Percentiles rank a stretch among this genome's conserved stretches.
Evolutionary conservation across 2,329 filamentous ascomycete species (phyloP).

Genomic region (Stromatinia cepivora): DNA sequence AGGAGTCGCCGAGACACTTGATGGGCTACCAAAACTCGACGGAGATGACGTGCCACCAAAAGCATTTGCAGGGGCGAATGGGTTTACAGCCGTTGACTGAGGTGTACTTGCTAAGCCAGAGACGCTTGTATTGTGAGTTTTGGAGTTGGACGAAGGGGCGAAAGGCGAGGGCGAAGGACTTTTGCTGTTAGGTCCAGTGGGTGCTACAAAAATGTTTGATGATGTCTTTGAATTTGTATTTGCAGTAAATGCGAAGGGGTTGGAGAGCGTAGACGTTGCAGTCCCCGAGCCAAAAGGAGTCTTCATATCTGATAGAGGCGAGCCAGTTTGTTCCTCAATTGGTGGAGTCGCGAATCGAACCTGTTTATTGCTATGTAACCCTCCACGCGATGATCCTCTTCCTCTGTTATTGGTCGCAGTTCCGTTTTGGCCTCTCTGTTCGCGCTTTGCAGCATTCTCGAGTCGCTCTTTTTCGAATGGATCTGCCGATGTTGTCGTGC

Average conservation of each 20-base stretch:
- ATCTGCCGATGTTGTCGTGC: constrained; percentile 27
- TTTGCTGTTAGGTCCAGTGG: constrained; percentile 7
- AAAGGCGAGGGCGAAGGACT: constrained; percentile 19
- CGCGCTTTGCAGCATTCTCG: constrained; percentile 41
- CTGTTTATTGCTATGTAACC: constrained; percentile 32
- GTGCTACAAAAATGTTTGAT: constrained; percentile 17
- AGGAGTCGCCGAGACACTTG: constrained; percentile 8
- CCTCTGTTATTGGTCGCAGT: constrained; percentile 31
- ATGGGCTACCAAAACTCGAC: constrained; percentile 18
- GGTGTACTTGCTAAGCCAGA: constrained; percentile 23
- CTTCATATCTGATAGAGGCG: constrained; percentile 19
- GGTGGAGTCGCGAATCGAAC: constrained; percentile 34
- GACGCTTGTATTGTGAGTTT: constrained; percentile 11
- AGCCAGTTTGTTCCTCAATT: constrained; percentile 8
- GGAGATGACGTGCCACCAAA: neutral
- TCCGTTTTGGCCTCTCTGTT: constrained; percentile 33
- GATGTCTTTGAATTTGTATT: constrained; percentile 5
- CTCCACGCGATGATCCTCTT: constrained; percentile 28
- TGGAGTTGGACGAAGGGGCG: neutral
- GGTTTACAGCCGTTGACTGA: constrained; percentile 17
- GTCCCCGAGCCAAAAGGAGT: neutral
- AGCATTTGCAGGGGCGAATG: constrained; percentile 22
- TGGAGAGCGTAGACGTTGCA: constrained; percentile 20
- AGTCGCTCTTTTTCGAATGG: constrained; percentile 39
- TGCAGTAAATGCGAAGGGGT: constrained; percentile 28